phyloP scores from a whole-genome alignment of 2,329 filamentous ascomycete species.

The Penicillium sp. region DNA sequence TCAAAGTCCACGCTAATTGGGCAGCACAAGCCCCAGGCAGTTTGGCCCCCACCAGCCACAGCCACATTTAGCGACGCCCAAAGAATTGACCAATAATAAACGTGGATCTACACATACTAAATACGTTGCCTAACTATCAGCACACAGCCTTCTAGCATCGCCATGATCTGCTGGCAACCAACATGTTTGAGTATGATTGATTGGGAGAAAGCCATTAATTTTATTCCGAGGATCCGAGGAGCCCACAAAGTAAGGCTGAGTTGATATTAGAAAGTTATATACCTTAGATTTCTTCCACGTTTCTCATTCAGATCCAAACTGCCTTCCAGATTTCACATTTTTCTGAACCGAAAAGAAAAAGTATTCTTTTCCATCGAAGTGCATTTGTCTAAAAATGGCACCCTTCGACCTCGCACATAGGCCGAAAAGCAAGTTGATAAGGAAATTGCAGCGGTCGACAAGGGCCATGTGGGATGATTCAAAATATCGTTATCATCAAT shows the following conservation, averaged over 20 bases:
- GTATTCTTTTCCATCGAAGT: background rate
- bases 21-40: background rate
- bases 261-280: background rate
- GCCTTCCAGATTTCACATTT: background rate
- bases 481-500: conserved; percentile 11
- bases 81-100: background rate
- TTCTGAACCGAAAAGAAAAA: background rate
- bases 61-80: background rate
- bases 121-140: background rate
- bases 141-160: background rate
- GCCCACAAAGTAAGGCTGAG: background rate
- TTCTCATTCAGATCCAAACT: background rate
- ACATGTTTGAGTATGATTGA: background rate
- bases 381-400: conserved; percentile 5
- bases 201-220: background rate
- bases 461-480: conserved; percentile 10
- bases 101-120: background rate
- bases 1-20: background rate
- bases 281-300: background rate
- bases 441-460: conserved; percentile 17
- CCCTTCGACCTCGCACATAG: conserved; percentile 1
- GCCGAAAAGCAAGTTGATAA: conserved; percentile 5
- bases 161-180: background rate
- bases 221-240: background rate
- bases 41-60: background rate